Evolutionary conservation across 495 filamentous ascomycete genomes (phyloP).

Genomic region (Hyaloscypha variabilis): DNA sequence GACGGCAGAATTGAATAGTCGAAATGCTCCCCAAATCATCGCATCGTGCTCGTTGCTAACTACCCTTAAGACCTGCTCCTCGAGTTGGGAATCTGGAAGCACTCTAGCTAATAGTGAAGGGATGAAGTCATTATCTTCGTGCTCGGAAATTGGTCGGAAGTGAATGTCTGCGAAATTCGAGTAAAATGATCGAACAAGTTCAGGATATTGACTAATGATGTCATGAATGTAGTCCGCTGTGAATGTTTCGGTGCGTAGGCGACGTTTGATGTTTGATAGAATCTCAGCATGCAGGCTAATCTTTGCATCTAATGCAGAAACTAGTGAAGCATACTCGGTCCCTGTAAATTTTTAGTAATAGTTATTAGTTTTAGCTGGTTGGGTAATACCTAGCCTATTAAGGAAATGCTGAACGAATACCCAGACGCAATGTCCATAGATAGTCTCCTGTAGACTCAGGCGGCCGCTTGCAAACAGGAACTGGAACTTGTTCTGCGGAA

Average conservation of each 20-base stretch:
- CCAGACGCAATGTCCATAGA: conserved; percentile 96
- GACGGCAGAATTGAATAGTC: conserved; percentile 85
- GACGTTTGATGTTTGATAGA: conserved; percentile 94
- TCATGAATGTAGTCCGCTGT: conserved; percentile 96
- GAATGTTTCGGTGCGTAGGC: conserved; percentile 93
- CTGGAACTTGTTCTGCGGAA: conserved; percentile 95
- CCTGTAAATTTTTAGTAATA: conserved; percentile 35
- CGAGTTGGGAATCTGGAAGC: conserved; percentile 75
- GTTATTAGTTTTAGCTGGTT: conserved; percentile 2
- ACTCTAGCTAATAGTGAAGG: conserved; percentile 67
- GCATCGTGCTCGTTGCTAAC: conserved; percentile 93
- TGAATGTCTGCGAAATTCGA: conserved; percentile 90
- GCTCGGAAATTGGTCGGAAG: conserved; percentile 74
- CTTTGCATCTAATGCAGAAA: conserved; percentile 76
- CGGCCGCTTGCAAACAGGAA: conserved; percentile 81
- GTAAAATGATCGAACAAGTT: conserved; percentile 86
- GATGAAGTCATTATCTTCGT: conserved; percentile 67
- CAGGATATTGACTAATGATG: conserved; percentile 91
- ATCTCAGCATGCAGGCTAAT: conserved; percentile 87
- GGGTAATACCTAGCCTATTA: conserved; percentile 70
- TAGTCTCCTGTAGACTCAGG: conserved; percentile 92
- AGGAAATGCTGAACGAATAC: conserved; percentile 97
- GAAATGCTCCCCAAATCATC: conserved; percentile 98
- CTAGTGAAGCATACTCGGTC: conserved; percentile 85
- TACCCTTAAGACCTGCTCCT: conserved; percentile 77